Conservation (phyloP, 1,284 basidiomycete species). For the Puccinia hordei region DNA sequence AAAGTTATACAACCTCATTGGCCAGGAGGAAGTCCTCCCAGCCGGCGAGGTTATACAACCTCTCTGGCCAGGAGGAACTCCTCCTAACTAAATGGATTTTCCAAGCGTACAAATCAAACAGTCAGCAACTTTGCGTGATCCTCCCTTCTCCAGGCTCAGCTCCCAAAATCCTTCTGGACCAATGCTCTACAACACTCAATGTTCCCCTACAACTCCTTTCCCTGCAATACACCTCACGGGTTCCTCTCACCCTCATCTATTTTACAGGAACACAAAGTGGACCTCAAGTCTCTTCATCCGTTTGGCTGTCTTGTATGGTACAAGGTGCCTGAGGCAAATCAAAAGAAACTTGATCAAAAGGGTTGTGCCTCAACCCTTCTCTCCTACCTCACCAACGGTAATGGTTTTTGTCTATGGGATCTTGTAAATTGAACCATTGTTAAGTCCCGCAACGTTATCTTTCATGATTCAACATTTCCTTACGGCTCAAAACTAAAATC, state of each 20-base stretch:
- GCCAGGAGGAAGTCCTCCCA: too few species aligned
- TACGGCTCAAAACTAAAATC: too few species aligned
- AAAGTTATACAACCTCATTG: too few species aligned
- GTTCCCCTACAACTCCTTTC: constrained; percentile 2
- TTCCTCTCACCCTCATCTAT: neutral
- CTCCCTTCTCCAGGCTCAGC: neutral
- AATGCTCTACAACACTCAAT: neutral
- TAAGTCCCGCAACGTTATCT: too few species aligned
- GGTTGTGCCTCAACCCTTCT: neutral
- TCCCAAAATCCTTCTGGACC: neutral
- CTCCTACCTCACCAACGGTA: constrained; percentile 1
- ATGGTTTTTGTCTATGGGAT: constrained; percentile 8
- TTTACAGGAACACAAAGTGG: neutral
- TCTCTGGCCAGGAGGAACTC: too few species aligned
- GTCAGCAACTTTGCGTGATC: neutral
- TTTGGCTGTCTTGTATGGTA: too few species aligned
- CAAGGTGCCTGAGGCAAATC: too few species aligned
- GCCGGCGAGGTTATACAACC: too few species aligned
- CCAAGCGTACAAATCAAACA: constrained; percentile 3
- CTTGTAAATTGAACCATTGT: neutral
- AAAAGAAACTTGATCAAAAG: constrained; percentile 14
- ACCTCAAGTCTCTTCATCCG: neutral
- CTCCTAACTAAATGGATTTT: constrained; percentile 14
- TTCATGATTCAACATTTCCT: too few species aligned
- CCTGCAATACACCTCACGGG: constrained; percentile 10